phyloP scores from a whole-genome alignment of 345 rosid species.

The Eucalyptus cloeziana region DNA sequence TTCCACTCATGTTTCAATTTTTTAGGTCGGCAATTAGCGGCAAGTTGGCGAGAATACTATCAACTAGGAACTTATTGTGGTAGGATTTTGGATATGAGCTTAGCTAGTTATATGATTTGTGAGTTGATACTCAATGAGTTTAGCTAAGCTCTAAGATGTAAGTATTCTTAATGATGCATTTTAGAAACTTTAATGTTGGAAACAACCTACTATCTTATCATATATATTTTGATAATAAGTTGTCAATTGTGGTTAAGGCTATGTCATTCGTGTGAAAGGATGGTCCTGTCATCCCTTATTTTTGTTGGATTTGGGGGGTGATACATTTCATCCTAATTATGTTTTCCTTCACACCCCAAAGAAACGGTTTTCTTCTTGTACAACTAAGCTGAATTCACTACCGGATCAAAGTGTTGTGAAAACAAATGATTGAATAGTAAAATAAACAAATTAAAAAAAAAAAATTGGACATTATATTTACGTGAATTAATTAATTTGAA shows the following conservation, averaged over 20 bases:
- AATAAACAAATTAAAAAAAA: no score
- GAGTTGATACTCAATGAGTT: background rate
- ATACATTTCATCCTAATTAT: no score
- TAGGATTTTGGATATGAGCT: background rate
- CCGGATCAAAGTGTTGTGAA: no score
- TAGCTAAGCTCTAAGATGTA: background rate
- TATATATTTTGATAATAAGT: no score
- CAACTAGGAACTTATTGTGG: background rate
- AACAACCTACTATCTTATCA: background rate
- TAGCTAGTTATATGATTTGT: background rate
- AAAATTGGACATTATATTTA: no score
- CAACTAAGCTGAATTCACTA: no score
- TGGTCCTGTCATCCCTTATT: accelerated
- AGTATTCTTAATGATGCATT: background rate
- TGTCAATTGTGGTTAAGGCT: background rate
- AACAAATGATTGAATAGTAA: accelerated
- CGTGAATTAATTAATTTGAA: no score
- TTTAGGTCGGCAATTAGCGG: accelerated
- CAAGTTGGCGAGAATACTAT: accelerated
- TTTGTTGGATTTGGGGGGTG: background rate
- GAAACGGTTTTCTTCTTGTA: no score
- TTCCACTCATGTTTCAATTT: no score
- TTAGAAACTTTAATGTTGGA: background rate
- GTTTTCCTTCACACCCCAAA: no score
- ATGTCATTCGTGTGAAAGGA: background rate